Base-by-base conservation (phyloP, 2,329 filamentous ascomycete species). In the Geosmithia flava region DNA sequence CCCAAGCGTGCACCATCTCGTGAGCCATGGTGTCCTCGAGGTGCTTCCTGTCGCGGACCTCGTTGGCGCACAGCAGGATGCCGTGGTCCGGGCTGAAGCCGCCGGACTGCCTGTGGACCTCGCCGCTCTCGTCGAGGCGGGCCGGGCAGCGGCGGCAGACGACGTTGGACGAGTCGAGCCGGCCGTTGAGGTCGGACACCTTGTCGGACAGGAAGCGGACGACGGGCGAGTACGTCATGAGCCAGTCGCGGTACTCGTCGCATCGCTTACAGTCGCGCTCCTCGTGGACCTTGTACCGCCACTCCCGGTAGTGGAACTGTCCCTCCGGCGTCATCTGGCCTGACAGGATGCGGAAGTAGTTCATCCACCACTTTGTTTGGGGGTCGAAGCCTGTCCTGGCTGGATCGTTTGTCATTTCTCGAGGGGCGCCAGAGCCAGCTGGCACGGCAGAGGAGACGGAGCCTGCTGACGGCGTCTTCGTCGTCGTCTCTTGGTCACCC, bases 1-100 rank as follows among this genome's bases (percentile, higher is more conserved):
- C 93, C 74, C 89, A 97, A 1, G 90, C 90, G 64, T 98, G 93
- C 47, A 98, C 85, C 88, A 98, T 94, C 70, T 98, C 93, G 66
- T 98, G 93, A 27, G 90, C 83, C 59, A 98, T 71, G 11, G 90
- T 95, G 63, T 98, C 93, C 69, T 98, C 93, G 56, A 95, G 65
- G 62, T 95, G 88, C 30, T 82, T 81, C 49, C 81, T 72, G 60
- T 88, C 81, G 50, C 83, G 74, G 61, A 97, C 79, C 67, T 93
- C 83, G 66, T 98, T 98, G 47, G 93, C 88, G 67, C 93, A 98
- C 20, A 98, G 74, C 59, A 94, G 63, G 53, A 98, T 96, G 39
- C 93, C 93, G 62, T 89, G 85, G 46, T 85, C 75, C 1, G 89
- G 82, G 62, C 84, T 83, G 63, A 97, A 97, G 1, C 93, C 93